Evolutionary conservation across 139 green algal genomes (phyloP).

Genomic region (Raphidocelis subcapitata): DNA sequence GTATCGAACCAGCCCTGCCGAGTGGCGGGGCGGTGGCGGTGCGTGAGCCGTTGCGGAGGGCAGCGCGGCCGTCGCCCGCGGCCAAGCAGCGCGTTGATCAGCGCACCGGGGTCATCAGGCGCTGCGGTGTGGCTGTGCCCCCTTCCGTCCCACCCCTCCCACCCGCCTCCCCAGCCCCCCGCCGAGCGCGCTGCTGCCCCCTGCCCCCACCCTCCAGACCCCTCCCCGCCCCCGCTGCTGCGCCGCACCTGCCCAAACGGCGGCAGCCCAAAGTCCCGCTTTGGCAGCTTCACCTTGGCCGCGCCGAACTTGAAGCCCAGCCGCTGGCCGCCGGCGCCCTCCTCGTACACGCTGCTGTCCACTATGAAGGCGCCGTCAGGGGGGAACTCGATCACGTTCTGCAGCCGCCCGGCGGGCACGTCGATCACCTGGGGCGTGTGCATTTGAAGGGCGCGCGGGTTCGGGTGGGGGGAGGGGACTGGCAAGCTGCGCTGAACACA

Average conservation of each 20-base stretch:
- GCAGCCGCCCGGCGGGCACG: slow-evolving; percentile 45
- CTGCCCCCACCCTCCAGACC: not conserved
- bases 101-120: not conserved
- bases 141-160: not conserved
- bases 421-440: slow-evolving; percentile 77
- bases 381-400: slow-evolving; percentile 92
- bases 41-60: not conserved
- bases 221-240: slow-evolving; percentile 12
- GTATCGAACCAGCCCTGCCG: slow-evolving; percentile 77
- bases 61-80: not conserved
- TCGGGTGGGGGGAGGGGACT: too few relatives aligned
- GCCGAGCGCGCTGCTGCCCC: not conserved
- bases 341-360: slow-evolving; percentile 20
- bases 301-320: slow-evolving; percentile 68
- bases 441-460: not conserved
- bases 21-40: not conserved
- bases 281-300: slow-evolving; percentile 61
- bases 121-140: not conserved
- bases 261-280: slow-evolving; percentile 50
- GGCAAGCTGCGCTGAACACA: too few relatives aligned
- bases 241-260: slow-evolving; percentile 82
- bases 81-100: not conserved
- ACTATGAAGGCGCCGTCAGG: slow-evolving; percentile 84
- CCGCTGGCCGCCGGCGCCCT: slow-evolving; percentile 45
- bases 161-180: not conserved